phyloP scores from a whole-genome alignment of 1,284 basidiomycete species.

The Pyrrhoderma lamaoense region DNA sequence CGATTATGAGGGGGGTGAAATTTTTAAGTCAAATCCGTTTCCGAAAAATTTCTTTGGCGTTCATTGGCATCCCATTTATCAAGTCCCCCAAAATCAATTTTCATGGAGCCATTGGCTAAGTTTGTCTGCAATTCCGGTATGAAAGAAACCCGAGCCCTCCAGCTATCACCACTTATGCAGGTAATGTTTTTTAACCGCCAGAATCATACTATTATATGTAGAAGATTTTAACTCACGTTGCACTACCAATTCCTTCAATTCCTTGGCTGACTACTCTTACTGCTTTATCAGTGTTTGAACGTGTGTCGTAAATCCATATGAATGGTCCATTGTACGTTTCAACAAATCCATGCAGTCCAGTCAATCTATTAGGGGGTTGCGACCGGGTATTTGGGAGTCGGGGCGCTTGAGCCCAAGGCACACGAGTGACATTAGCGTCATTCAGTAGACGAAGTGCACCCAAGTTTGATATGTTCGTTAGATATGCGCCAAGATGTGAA shows the following conservation, averaged over 20 bases:
- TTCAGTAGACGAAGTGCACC: constrained; percentile 59
- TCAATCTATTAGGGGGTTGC: constrained; percentile 46
- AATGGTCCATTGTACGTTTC: constrained; percentile 64
- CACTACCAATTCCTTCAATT: constrained; percentile 62
- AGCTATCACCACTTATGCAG: constrained; percentile 60
- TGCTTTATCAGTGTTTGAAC: constrained; percentile 57
- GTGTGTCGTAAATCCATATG: constrained; percentile 67
- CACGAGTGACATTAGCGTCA: constrained; percentile 52
- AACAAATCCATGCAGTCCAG: constrained; percentile 57
- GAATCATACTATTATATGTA: neutral
- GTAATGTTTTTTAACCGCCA: neutral
- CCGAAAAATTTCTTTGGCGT: constrained; percentile 52
- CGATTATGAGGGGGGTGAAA: too few species aligned
- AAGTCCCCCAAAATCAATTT: constrained; percentile 66
- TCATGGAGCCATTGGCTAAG: constrained; percentile 53
- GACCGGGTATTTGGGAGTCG: constrained; percentile 28
- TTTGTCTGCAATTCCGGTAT: constrained; percentile 67
- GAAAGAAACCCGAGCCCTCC: constrained; percentile 62
- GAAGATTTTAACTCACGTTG: constrained; percentile 46
- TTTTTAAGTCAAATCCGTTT: constrained; percentile 26
- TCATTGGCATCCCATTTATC: constrained; percentile 65
- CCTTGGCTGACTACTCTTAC: constrained; percentile 53
- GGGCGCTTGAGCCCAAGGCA: constrained; percentile 39
- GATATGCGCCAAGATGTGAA: constrained; percentile 32
- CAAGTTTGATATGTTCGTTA: constrained; percentile 54